Conservation (phyloP, 352 stramenopile species). For the Pilasporangium apinafurcum region DNA sequence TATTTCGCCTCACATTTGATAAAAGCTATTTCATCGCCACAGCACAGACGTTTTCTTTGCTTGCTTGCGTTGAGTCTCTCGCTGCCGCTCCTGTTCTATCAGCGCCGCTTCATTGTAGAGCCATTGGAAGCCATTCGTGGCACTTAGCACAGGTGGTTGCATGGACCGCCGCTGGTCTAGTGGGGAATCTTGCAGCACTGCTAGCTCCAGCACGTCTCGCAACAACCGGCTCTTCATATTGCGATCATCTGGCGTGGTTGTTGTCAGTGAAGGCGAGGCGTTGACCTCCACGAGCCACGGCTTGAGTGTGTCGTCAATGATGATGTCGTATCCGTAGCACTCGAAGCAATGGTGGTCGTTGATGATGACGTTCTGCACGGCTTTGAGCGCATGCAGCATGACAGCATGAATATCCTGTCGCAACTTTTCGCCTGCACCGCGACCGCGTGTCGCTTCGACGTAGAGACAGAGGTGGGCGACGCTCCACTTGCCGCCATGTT, state of each 20-base stretch:
- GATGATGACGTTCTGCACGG: conserved; percentile 91
- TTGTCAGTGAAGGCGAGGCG: conserved; percentile 65
- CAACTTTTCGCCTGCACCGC: conserved; percentile 47
- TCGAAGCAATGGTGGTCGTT: conserved; percentile 94
- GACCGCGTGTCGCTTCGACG: conserved; percentile 63
- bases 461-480: conserved; percentile 84
- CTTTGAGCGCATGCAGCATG: conserved; percentile 80
- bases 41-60: conserved; percentile 29
- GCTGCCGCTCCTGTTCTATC: conserved; percentile 42
- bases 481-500: conserved; percentile 89
- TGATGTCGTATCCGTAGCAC: conserved; percentile 94
- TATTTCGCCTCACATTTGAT: neutral
- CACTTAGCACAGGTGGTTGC: conserved; percentile 33
- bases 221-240: conserved; percentile 77
- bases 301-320: conserved; percentile 89
- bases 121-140: conserved; percentile 63
- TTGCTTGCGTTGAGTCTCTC: conserved; percentile 37
- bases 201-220: conserved; percentile 65
- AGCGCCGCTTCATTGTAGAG: conserved; percentile 58
- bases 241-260: conserved; percentile 61
- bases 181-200: conserved; percentile 34
- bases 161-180: conserved; percentile 33
- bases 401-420: conserved; percentile 65
- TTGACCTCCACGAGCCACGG: conserved; percentile 92
- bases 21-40: conserved; percentile 20